These are phyloP conservation scores for Zygotorulaspora danielsina DNA, from an alignment of 805 yeast species.

Conservation along the genomic window DNA sequence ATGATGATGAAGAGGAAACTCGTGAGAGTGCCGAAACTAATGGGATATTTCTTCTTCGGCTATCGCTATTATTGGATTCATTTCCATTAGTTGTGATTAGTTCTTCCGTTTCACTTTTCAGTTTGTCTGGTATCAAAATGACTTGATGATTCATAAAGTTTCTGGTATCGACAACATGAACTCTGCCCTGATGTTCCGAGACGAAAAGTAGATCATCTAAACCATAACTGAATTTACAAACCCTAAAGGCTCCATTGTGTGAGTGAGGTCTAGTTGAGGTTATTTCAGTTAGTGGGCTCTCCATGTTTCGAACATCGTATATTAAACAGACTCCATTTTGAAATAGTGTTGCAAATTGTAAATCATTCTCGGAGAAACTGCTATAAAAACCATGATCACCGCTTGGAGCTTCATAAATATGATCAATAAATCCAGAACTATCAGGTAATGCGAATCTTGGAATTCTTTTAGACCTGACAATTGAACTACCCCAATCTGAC, in stretches of 20 bases:
- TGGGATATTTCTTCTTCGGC: constrained; percentile 11
- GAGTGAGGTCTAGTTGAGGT: constrained; percentile 56
- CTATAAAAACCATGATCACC: constrained; percentile 84
- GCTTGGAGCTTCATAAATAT: constrained; percentile 46
- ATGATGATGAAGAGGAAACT: constrained; percentile 10
- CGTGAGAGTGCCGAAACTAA: constrained; percentile 11
- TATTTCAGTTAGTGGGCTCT: constrained; percentile 49
- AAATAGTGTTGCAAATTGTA: constrained; percentile 70
- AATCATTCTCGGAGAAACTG: constrained; percentile 70
- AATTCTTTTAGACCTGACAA: constrained; percentile 27
- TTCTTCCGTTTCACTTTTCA: constrained; percentile 14
- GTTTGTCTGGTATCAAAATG: constrained; percentile 52
- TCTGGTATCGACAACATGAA: constrained; percentile 79
- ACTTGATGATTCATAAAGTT: constrained; percentile 73
- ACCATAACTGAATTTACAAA: constrained; percentile 57
- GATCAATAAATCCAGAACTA: constrained; percentile 28
- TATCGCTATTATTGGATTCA: constrained; percentile 6
- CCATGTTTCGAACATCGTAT: constrained; percentile 67
- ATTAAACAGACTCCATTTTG: constrained; percentile 79
- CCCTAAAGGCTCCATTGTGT: constrained; percentile 62
- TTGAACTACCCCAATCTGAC: constrained; percentile 33
- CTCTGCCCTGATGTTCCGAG: constrained; percentile 81
- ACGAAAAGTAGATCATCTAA: constrained; percentile 72
- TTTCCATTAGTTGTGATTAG: background rate
- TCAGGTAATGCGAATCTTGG: constrained; percentile 33